These are phyloP conservation scores for Aspergillus arachidicola DNA, from an alignment of 2,329 filamentous ascomycete genomes.

Conservation along the genomic window DNA sequence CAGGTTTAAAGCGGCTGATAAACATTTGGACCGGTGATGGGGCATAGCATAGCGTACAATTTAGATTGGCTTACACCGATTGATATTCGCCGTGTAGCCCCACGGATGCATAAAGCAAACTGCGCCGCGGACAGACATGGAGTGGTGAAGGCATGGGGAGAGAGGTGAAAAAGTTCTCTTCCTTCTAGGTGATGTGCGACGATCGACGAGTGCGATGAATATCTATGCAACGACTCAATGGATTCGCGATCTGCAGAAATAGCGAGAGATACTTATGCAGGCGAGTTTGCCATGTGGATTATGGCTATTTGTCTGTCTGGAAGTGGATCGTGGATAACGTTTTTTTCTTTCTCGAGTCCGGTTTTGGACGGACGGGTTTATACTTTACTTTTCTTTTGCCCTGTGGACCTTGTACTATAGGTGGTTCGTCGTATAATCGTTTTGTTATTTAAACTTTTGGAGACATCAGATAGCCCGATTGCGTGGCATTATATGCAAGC, in stretches of 20 bases:
- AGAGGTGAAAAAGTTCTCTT: conserved; percentile 4
- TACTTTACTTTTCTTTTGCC: background rate
- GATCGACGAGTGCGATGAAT: conserved; percentile 27
- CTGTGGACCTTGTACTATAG: conserved; percentile 10
- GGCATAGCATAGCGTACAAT: conserved; percentile 1
- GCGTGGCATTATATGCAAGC: background rate
- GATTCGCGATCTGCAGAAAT: conserved; percentile 10
- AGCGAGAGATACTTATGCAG: background rate
- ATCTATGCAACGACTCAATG: conserved; percentile 18
- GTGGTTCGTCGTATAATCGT: background rate
- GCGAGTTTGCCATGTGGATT: background rate
- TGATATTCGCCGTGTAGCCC: background rate
- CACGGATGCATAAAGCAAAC: background rate
- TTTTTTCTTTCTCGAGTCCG: background rate
- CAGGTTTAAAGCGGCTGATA: conserved; percentile 59
- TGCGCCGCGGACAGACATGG: background rate
- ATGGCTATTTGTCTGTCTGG: background rate
- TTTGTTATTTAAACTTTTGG: background rate
- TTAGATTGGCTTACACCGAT: background rate
- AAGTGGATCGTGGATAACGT: background rate
- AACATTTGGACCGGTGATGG: background rate
- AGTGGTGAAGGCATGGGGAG: conserved; percentile 7
- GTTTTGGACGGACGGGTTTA: background rate
- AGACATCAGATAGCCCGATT: background rate
- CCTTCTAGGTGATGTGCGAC: conserved; percentile 22